Evolutionary conservation across 371 early-diverging fungal species (phyloP), one percentile per base, ranked within the genome.

Genomic region (Encephalitozoon romaleae): DNA sequence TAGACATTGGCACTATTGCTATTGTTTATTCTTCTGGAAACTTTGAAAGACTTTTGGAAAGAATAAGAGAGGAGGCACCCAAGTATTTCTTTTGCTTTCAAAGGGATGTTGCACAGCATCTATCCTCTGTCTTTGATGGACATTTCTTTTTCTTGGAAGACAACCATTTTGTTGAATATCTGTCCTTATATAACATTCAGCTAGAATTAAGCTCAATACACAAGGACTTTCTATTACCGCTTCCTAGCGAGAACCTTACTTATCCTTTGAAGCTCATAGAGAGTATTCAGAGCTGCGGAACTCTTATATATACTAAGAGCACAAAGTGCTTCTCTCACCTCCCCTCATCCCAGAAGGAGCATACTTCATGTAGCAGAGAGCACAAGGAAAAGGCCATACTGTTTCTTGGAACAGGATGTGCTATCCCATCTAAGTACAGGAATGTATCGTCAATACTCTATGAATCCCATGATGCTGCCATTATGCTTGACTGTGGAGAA

Each of bases 401-500:
- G n/a, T 80, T 83, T 74, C 74, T 81, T n/a, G 99, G 99, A 9
- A 97, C 98, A 0, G 98, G 94, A 6, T 93, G 96, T 21, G 89
- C 95, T 0, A 84, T 94, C 41, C 98, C 99, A 0, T 90, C 91
- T n/a, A 91, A 91, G 77, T 91, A 91, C 84, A 87, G 99, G 83
- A 97, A 97, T 84, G 94, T 93, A 89, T 88, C 84, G 53, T 25
- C 88, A 4, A 67, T 78, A 82, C 53, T 89, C 3, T 54, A 67
- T 49, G 55, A 72, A 21, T 72, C 52, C 0, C 12, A 49, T 15
- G 30, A 72, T 9, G 39, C 12, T 18, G 23, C 47, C 15, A 25
- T 87, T 23, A 85, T 99, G 43, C 81, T 98, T 42, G 99, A 99
- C 85, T 90, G 89, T 55, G 99, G 99, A 12, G 99, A 99, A 84